Evolutionary conservation across 2,329 filamentous ascomycete genomes (phyloP).

Genomic region (Talaromyces sp.): DNA sequence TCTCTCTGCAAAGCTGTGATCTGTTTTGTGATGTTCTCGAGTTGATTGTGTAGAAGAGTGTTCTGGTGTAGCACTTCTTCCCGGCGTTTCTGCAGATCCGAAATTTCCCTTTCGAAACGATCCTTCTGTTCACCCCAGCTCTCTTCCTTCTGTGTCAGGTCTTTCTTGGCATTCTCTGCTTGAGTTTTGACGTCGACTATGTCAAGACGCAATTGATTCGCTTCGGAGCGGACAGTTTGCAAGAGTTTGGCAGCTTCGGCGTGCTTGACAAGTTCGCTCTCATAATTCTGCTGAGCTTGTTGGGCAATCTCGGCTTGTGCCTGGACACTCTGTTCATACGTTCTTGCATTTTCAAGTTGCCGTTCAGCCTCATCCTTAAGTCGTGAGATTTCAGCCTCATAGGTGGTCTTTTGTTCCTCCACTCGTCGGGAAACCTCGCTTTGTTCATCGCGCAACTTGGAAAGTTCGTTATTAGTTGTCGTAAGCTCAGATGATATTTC

Average conservation of each 20-base stretch:
- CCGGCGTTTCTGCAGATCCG: conserved; percentile 71
- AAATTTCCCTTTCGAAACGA: conserved; percentile 77
- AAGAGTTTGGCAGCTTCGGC: conserved; percentile 88
- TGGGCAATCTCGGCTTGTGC: conserved; percentile 91
- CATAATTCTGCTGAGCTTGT: conserved; percentile 91
- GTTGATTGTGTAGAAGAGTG: conserved; percentile 80
- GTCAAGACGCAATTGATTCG: conserved; percentile 78
- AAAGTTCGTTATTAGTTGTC: conserved; percentile 77
- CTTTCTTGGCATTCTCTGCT: conserved; percentile 78
- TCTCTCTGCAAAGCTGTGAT: conserved; percentile 76
- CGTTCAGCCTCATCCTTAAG: conserved; percentile 81
- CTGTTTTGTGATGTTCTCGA: conserved; percentile 78
- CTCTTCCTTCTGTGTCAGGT: conserved; percentile 73
- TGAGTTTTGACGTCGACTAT: conserved; percentile 72
- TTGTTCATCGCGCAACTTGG: conserved; percentile 73
- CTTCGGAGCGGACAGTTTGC: conserved; percentile 72
- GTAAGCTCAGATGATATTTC: conserved; percentile 80
- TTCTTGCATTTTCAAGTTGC: conserved; percentile 73
- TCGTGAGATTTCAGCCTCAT: conserved; percentile 74
- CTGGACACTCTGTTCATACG: conserved; percentile 86
- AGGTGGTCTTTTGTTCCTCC: conserved; percentile 75
- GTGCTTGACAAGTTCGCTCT: conserved; percentile 90
- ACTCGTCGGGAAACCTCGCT: conserved; percentile 67
- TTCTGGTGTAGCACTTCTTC: conserved; percentile 88
- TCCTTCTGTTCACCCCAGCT: conserved; percentile 83